Conservation (phyloP, 148 eudicot species). For the Heliamphora exappendiculata region DNA sequence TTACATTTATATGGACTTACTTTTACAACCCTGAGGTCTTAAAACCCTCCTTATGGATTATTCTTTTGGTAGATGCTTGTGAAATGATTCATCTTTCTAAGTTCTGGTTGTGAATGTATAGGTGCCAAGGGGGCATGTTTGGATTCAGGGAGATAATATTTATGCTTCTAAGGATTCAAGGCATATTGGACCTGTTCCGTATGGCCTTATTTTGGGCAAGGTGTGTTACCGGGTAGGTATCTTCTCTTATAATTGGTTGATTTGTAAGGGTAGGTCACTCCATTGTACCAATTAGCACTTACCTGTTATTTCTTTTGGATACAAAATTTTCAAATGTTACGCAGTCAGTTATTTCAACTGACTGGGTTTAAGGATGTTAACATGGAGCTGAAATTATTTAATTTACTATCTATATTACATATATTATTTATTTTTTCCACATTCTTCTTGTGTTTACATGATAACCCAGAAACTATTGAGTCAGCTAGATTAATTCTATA, state of each 20-base stretch:
- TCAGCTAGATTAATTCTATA: neutral
- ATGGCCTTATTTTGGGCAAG: constrained; percentile 72
- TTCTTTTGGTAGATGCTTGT: no score
- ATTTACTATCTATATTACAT: neutral
- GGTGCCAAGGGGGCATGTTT: constrained; percentile 92
- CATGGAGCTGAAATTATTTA: neutral
- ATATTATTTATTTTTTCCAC: neutral
- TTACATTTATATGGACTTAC: no score
- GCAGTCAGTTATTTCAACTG: neutral
- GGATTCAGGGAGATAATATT: constrained; percentile 89
- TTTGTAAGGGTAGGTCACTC: neutral
- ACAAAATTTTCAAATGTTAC: neutral
- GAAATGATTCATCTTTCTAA: neutral
- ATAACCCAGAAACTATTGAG: neutral
- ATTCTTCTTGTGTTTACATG: neutral
- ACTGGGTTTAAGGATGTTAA: neutral
- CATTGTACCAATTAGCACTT: neutral
- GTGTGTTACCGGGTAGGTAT: constrained; percentile 64
- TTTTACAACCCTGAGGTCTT: no score
- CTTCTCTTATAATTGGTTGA: constrained; percentile 1
- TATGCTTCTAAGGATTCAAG: constrained; percentile 77
- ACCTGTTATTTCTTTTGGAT: neutral
- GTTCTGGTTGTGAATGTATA: constrained; percentile 14
- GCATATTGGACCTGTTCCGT: constrained; percentile 73
- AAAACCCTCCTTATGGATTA: no score